Base-by-base conservation (phyloP, 306 rosid species). In the Trifolium dubium region DNA sequence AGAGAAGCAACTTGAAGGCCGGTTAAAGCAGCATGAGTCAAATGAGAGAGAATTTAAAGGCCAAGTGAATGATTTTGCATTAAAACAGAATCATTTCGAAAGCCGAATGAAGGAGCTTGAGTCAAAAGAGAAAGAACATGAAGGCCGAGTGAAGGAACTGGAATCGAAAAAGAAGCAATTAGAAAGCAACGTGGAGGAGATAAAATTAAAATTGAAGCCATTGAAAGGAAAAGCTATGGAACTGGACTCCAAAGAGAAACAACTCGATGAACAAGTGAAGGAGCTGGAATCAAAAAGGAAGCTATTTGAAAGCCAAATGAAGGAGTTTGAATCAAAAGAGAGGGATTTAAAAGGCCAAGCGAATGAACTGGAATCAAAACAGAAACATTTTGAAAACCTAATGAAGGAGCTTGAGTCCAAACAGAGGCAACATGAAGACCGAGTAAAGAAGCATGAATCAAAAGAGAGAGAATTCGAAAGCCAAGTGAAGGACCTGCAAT, bases 341-440 rank as follows among this genome's bases (percentile, higher is more conserved):
- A 10, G 3, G 1, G 14, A 43, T 2, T 5, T 43, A 3, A 13
- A 2, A 28, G 5, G 5, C 29, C 58, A 10, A 2, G 6, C 35
- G 40, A 73, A 61, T 23, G 61, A 46, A 49, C 9, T 40, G 2
- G 2, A 43, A 23, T 3, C 51, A 10, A 41, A 64, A 41, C 29
- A 76, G 67, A 23, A 6, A 2, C 29, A 76, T 5, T 66, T n/a
- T 18, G 67, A 40, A 66, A 14, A 8, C 8, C 47, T 1, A 12
- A 44, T 18, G 4, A 31, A 65, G 56, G 63, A 83, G 41, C 55
- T 69, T 8, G 40, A 6, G 39, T 5, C 39, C 39, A 15, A 64
- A 29, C 55, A 65, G 77, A 54, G 65, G 31, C 53, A 77, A 14
- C 2, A 65, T 47, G 74, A 80, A 32, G 71, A 56, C 2, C 15